Evolutionary conservation across 345 rosid species (phyloP), one percentile per base, ranked within the genome.

Genomic region (Mercurialis annua): DNA sequence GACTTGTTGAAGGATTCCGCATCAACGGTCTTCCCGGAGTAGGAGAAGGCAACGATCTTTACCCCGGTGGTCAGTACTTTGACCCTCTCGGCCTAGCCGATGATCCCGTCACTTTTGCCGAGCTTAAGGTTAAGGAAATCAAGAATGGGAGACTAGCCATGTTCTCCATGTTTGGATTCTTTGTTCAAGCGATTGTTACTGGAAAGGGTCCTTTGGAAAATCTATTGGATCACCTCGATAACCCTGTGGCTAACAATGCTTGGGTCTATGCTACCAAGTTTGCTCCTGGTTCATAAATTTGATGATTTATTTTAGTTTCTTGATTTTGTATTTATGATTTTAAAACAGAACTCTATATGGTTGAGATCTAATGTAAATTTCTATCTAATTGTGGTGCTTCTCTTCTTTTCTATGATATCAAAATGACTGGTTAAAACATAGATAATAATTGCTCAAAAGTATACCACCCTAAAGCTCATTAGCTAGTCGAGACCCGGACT

Each of bases 141-240:
- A 90, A 90, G 87, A 90, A 93, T 50, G 98, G 96, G 24, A 74
- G 98, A 66, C 76, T 90, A 23, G 98, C 97, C 68, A 90, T 90
- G 98, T 93, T 93, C 85, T 86, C 98, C 57, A 93, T 93, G 98
- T 93, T 93, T 63, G 97, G 98, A 40, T 93, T 87, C 92, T 93
- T 89, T 55, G 97, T 93, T 50, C 97, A 93, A 77, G 97, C 97
- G 62, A 89, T 90, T 76, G 96, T 93, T 4, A 90, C 96, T 0
- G 97, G 98, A 14, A 93, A 93, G 77, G 97, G 98, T 65, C 98
- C 98, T 16, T 77, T 89, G 51, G 96, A 93, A 79, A 93, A 90
- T 69, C 92, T 93, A 55, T 75, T 90, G 55, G 99, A 90, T 75
- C 99, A 90, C 84, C 80, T 94, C 20, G 95, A 90, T 44, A 70